phyloP scores from a whole-genome alignment of 2,329 filamentous ascomycete genomes.

The Pyrenochaeta sp. region DNA sequence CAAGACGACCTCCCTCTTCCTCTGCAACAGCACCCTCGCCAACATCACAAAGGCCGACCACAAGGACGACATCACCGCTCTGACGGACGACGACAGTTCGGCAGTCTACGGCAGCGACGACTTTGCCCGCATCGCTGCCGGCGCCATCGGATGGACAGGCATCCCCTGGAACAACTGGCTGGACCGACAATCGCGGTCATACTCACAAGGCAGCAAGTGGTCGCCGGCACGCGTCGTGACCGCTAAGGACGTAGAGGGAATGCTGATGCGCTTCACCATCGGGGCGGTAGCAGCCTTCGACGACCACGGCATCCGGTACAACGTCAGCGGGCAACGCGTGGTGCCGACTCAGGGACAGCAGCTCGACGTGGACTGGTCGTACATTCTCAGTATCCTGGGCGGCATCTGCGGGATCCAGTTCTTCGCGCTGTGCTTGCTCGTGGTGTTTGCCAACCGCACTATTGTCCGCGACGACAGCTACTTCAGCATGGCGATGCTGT shows the following conservation, averaged over 20 bases:
- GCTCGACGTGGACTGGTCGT: slow-evolving; percentile 40
- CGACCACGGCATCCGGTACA: slow-evolving; percentile 39
- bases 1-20: slow-evolving; percentile 27
- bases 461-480: slow-evolving; percentile 43
- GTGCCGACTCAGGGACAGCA: slow-evolving; percentile 31
- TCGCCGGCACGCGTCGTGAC: slow-evolving; percentile 22
- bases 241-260: slow-evolving; percentile 20
- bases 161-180: slow-evolving; percentile 14
- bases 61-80: slow-evolving; percentile 29
- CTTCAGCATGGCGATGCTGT: slow-evolving; percentile 41
- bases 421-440: slow-evolving; percentile 22
- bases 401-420: slow-evolving; percentile 37
- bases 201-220: slow-evolving; percentile 34
- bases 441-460: slow-evolving; percentile 35
- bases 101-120: slow-evolving; percentile 36
- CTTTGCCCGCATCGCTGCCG: slow-evolving; percentile 39
- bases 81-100: slow-evolving; percentile 15
- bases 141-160: slow-evolving; percentile 44
- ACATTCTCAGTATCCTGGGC: slow-evolving; percentile 27
- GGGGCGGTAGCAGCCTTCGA: slow-evolving; percentile 43
- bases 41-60: slow-evolving; percentile 11
- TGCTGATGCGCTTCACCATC: slow-evolving; percentile 39
- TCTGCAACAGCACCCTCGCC: slow-evolving; percentile 36
- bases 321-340: slow-evolving; percentile 13
- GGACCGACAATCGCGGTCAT: slow-evolving; percentile 23